Evolutionary conservation across 176 grass and related monocot species (phyloP).

Genomic region (Neostapfia colusana): DNA sequence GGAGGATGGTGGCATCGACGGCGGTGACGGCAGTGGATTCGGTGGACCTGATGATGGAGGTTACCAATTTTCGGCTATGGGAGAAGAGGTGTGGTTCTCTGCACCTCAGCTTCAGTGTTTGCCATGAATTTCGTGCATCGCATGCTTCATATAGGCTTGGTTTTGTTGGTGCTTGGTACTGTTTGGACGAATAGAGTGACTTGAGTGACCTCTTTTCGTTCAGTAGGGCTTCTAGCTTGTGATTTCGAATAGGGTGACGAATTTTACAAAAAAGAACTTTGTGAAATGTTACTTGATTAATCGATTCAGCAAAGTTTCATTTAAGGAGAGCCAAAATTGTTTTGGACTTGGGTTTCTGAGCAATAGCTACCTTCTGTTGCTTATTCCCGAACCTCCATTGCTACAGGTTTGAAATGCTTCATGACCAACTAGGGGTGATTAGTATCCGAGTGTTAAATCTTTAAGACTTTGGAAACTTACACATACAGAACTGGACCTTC

Average conservation of each 20-base stretch:
- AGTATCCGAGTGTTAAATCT: neutral
- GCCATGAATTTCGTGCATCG: constrained; percentile 20
- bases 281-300: neutral
- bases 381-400: too few species aligned
- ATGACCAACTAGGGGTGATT: too few species aligned
- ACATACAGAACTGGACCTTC: neutral
- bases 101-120: neutral
- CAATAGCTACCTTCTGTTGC: too few species aligned
- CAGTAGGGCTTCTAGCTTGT: neutral
- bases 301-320: too few species aligned
- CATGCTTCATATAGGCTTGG: constrained; percentile 19
- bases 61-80: constrained; percentile 60
- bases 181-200: constrained; percentile 6
- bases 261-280: neutral
- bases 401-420: too few species aligned
- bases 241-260: neutral
- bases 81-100: constrained; percentile 57
- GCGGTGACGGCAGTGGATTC: constrained; percentile 46
- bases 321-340: too few species aligned
- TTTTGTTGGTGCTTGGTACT: constrained; percentile 27
- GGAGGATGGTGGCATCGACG: constrained; percentile 51
- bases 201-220: constrained; percentile 6
- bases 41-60: constrained; percentile 43
- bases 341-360: too few species aligned
- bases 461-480: neutral